Base-by-base conservation (phyloP, 306 rosid species). In the Quercus cerris region DNA sequence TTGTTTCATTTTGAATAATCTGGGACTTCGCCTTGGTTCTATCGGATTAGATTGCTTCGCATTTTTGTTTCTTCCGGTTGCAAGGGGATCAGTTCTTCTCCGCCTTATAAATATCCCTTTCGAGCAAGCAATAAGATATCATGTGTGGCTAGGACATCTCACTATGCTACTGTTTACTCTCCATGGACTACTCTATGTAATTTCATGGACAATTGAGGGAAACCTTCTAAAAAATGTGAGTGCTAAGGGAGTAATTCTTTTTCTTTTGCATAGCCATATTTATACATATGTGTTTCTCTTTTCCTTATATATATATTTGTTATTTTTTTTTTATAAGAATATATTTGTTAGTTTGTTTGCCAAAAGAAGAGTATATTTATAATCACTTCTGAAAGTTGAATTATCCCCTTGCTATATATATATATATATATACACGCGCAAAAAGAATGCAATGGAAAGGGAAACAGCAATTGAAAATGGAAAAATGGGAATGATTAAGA, bases 141-240 rank as follows among this genome's bases (percentile, higher is more conserved):
- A 94, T 82, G 97, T 94, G 5, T 94, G 99, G 99, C 85, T 93
- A 71, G 99, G 99, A 77, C 97, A 94, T 83, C 95, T 94, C 56
- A 93, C 97, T 18, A 94, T 93, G 99, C 82, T 81, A 74, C 31
- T 94, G 49, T 94, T 94, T 75, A 91, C 97, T 56, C 81, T 91
- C 86, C 99, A 94, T n/a, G 97, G 97, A 56, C 89, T 93, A 23
- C 75, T 86, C 46, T 93, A 84, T 78, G 71, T 85, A 18, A 57
- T 85, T 55, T 84, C 75, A 52, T 94, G 99, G 99, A 17, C 76
- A 20, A 85, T 94, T 64, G 84, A 90, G 4, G 97, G 97, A n/a
- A 79, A 75, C 5, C 88, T 88, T 23, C 11, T 70, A 22, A 23
- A 75, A 54, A 62, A 91, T 81, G 99, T 93, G 80, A 89, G 92